Percentiles rank a stretch among this genome's conserved stretches.
These are phyloP conservation scores for Cryphonectria radicalis DNA, from an alignment of 2,329 filamentous ascomycete species.

Conservation along the genomic window DNA sequence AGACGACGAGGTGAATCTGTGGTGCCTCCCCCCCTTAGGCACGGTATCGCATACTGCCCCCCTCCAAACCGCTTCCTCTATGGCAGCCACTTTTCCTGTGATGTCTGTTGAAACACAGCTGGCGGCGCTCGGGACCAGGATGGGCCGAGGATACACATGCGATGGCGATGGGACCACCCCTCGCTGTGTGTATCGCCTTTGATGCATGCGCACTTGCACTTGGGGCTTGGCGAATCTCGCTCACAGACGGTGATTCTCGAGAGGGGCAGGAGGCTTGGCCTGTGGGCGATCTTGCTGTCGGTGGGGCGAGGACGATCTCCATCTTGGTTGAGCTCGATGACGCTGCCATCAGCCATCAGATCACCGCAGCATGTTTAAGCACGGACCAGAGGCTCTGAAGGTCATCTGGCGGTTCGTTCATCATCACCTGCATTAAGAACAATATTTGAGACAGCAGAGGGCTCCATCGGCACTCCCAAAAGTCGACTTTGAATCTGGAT, in stretches of 20 bases:
- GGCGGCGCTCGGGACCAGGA: not conserved
- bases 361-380: not conserved
- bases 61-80: no score
- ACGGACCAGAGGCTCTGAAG: not conserved
- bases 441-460: not conserved
- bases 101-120: not conserved
- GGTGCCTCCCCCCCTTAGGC: not conserved
- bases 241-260: not conserved
- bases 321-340: not conserved
- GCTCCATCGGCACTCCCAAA: not conserved
- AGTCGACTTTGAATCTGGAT: not conserved
- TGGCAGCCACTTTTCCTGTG: not conserved
- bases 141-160: slow-evolving; percentile 49
- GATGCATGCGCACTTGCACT: not conserved
- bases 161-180: not conserved
- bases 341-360: not conserved
- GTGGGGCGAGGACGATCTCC: slow-evolving; percentile 1
- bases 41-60: not conserved
- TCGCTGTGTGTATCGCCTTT: not conserved
- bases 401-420: no score
- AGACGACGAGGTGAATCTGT: slow-evolving; percentile 14
- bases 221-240: not conserved
- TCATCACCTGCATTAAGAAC: not conserved
- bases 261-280: not conserved
- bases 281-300: not conserved